A percentile compares a stretch with the other conserved stretches of the same genome.
Evolutionary conservation across 2,329 filamentous ascomycete genomes (phyloP).

Genomic region (Botrytis aclada): DNA sequence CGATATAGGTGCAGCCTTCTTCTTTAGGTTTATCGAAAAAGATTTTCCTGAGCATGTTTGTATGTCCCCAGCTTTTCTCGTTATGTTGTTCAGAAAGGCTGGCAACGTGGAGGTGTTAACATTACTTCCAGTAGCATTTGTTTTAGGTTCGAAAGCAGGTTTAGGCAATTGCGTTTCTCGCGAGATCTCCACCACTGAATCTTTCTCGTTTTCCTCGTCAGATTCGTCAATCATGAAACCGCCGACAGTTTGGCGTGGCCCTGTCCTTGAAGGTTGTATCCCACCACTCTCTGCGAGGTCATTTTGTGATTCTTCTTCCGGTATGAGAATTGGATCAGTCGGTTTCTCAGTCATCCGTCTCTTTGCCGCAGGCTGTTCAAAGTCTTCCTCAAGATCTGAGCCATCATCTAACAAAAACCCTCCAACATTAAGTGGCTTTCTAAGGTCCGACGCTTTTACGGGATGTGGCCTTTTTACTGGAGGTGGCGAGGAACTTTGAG

Average conservation of each 20-base stretch:
- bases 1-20: slow-evolving; percentile 45
- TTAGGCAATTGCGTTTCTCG: slow-evolving; percentile 14
- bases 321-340: not conserved
- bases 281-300: not conserved
- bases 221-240: slow-evolving; percentile 23
- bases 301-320: not conserved
- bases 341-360: slow-evolving; percentile 42
- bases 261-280: not conserved
- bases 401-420: slow-evolving; percentile 47
- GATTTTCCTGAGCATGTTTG: slow-evolving; percentile 48
- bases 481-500: slow-evolving; percentile 34
- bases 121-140: not conserved
- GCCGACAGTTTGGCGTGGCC: slow-evolving; percentile 17
- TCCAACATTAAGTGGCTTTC: slow-evolving; percentile 40
- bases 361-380: slow-evolving; percentile 42
- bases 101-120: slow-evolving; percentile 23
- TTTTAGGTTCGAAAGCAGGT: not conserved
- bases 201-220: slow-evolving; percentile 18
- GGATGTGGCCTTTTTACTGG: slow-evolving; percentile 41
- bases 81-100: slow-evolving; percentile 26
- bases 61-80: slow-evolving; percentile 27
- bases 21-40: slow-evolving; percentile 55
- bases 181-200: slow-evolving; percentile 2
- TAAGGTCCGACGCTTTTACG: slow-evolving; percentile 35
- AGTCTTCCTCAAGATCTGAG: slow-evolving; percentile 41